Percentiles rank a stretch among this genome's conserved stretches.
These are phyloP conservation scores for Samsoniella hepiali DNA, from an alignment of 2,329 filamentous ascomycete species.

Conservation along the genomic window DNA sequence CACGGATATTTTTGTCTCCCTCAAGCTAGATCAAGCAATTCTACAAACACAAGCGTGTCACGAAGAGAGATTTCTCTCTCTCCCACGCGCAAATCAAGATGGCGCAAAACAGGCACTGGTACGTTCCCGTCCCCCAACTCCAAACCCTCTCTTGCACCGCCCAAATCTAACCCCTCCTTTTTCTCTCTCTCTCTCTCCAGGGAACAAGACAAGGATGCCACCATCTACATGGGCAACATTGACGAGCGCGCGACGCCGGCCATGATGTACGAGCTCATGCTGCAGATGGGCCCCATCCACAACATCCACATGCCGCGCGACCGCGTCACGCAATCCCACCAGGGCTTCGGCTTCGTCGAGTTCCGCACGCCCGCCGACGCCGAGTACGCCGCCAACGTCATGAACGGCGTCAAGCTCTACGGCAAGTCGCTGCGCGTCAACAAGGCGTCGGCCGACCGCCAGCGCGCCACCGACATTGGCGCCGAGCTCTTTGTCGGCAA, in stretches of 20 bases:
- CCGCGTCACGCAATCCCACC: slow-evolving; percentile 92
- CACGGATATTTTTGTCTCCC: not conserved
- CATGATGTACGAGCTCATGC: slow-evolving; percentile 95
- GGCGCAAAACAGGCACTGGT: slow-evolving; percentile 74
- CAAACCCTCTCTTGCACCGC: not conserved
- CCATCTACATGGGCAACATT: slow-evolving; percentile 96
- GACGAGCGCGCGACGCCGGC: slow-evolving; percentile 92
- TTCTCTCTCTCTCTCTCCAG: slow-evolving; percentile 48
- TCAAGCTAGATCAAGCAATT: not conserved
- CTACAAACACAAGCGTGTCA: slow-evolving; percentile 14
- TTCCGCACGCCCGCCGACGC: slow-evolving; percentile 94
- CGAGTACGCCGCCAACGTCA: slow-evolving; percentile 92
- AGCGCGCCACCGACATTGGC: slow-evolving; percentile 88
- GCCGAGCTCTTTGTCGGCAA: slow-evolving; percentile 97
- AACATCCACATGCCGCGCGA: slow-evolving; percentile 99
- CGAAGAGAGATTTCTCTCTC: slow-evolving; percentile 1
- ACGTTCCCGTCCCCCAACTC: slow-evolving; percentile 28
- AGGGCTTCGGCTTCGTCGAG: slow-evolving; percentile 98
- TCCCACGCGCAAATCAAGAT: slow-evolving; percentile 42
- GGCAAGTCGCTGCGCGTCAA: slow-evolving; percentile 96
- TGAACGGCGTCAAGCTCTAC: slow-evolving; percentile 92
- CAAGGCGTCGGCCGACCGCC: slow-evolving; percentile 88
- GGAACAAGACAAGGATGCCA: slow-evolving; percentile 98
- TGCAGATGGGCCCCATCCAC: slow-evolving; percentile 93
- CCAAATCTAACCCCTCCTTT: not conserved